Percentiles rank a stretch among this genome's conserved stretches.
Evolutionary conservation across 176 grass and related monocot genomes (phyloP).

Genomic region (Aegilops sharonensis): DNA sequence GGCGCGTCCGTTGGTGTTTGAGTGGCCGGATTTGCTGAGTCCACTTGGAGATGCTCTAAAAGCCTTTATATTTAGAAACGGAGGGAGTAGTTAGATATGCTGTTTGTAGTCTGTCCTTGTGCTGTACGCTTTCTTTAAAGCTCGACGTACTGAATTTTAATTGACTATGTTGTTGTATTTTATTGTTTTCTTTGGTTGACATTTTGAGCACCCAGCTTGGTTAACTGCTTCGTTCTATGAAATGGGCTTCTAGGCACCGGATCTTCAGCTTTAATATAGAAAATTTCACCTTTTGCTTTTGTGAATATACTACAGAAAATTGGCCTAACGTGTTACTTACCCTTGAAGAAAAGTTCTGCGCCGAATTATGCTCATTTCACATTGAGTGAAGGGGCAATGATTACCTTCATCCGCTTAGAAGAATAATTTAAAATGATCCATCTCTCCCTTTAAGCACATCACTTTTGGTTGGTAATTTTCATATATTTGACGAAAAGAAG

Average conservation of each 20-base stretch:
- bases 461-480: neutral
- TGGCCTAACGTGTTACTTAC: neutral
- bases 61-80: too few relatives aligned
- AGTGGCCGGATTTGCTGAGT: too few relatives aligned
- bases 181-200: slow-evolving; percentile 16
- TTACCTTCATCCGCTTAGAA: neutral
- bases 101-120: too few relatives aligned
- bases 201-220: neutral
- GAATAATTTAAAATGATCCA: slow-evolving; percentile 16
- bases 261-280: neutral
- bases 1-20: too few relatives aligned
- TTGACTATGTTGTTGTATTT: slow-evolving; percentile 10
- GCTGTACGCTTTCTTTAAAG: neutral
- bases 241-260: neutral
- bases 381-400: neutral
- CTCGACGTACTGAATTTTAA: neutral
- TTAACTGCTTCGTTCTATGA: neutral
- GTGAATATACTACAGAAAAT: neutral
- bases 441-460: neutral
- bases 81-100: too few relatives aligned
- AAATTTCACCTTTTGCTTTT: neutral
- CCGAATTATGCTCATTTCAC: slow-evolving; percentile 26
- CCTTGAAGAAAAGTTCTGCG: slow-evolving; percentile 1
- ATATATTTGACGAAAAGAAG: neutral
- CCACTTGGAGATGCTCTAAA: too few relatives aligned